phyloP scores from a whole-genome alignment of 805 yeast species.

The Kluyveromyces siamensis region DNA sequence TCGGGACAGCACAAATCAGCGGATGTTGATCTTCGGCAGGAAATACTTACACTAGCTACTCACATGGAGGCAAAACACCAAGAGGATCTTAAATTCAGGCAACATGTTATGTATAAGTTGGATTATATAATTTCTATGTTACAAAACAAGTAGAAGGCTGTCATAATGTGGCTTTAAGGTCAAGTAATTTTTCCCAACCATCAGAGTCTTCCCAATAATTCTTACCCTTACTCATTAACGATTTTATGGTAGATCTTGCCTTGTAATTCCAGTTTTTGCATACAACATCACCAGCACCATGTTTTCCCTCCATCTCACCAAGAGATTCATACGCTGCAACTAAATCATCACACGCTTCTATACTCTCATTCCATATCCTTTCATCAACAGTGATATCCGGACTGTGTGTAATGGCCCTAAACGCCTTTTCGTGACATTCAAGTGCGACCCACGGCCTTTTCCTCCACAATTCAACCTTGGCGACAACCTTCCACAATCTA shows the following conservation, averaged over 20 bases:
- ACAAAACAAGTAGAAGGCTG: background rate
- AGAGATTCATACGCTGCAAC: slow-evolving; percentile 79
- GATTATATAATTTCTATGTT: slow-evolving; percentile 5
- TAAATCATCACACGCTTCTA: slow-evolving; percentile 67
- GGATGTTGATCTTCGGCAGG: background rate
- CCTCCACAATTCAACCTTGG: slow-evolving; percentile 82
- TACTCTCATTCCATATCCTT: slow-evolving; percentile 65
- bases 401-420: slow-evolving; percentile 55
- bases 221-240: slow-evolving; percentile 72
- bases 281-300: slow-evolving; percentile 74
- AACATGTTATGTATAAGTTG: slow-evolving; percentile 8
- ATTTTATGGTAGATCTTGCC: slow-evolving; percentile 61
- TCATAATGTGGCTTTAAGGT: slow-evolving; percentile 18
- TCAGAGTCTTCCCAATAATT: slow-evolving; percentile 69
- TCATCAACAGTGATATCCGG: slow-evolving; percentile 59
- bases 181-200: slow-evolving; percentile 61
- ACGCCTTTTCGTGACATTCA: slow-evolving; percentile 80
- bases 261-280: slow-evolving; percentile 91
- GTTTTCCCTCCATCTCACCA: slow-evolving; percentile 76
- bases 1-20: background rate
- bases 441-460: slow-evolving; percentile 80
- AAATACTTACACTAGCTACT: background rate
- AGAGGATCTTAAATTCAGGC: slow-evolving; percentile 9
- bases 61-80: slow-evolving; percentile 1
- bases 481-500: slow-evolving; percentile 75